These are phyloP conservation scores for Arachnomyces sp. DNA, from an alignment of 2,329 filamentous ascomycete genomes.

Conservation along the genomic window DNA sequence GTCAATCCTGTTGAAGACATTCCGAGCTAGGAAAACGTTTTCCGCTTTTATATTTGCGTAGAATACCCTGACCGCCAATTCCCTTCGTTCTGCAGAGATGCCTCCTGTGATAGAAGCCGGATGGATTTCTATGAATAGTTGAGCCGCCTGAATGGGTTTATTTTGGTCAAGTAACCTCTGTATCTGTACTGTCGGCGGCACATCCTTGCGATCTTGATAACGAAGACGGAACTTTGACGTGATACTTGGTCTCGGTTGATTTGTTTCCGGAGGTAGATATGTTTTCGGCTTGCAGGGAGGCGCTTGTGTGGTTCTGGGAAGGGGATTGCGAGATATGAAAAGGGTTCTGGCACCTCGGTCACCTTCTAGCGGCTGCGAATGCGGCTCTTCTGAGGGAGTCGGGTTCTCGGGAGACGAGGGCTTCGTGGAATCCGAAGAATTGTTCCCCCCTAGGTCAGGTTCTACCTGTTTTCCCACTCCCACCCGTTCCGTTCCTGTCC, in stretches of 20 bases:
- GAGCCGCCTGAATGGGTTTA: slow-evolving; percentile 29
- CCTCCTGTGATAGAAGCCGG: slow-evolving; percentile 12
- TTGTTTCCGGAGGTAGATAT: no score
- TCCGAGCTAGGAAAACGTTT: slow-evolving; percentile 32
- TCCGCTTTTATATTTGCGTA: slow-evolving; percentile 28
- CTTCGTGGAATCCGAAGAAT: slow-evolving; percentile 7
- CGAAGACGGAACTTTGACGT: no score
- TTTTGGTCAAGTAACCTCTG: slow-evolving; percentile 19
- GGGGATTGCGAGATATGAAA: no score
- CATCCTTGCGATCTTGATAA: background rate
- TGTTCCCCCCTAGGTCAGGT: background rate
- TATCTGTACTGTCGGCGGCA: slow-evolving; percentile 12
- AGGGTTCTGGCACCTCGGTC: no score
- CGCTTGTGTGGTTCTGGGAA: no score
- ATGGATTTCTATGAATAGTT: slow-evolving; percentile 26
- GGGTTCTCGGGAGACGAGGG: no score
- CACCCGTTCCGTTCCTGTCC: slow-evolving; percentile 2
- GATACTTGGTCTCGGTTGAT: no score
- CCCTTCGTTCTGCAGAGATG: slow-evolving; percentile 21
- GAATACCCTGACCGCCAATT: slow-evolving; percentile 26
- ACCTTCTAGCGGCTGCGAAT: no score
- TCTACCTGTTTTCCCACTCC: background rate
- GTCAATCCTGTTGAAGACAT: slow-evolving; percentile 29
- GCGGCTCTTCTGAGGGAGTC: no score
- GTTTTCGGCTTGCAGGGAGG: no score